These are phyloP conservation scores for Juglanconis oblonga DNA, from an alignment of 2,329 filamentous ascomycete genomes.

Conservation along the genomic window DNA sequence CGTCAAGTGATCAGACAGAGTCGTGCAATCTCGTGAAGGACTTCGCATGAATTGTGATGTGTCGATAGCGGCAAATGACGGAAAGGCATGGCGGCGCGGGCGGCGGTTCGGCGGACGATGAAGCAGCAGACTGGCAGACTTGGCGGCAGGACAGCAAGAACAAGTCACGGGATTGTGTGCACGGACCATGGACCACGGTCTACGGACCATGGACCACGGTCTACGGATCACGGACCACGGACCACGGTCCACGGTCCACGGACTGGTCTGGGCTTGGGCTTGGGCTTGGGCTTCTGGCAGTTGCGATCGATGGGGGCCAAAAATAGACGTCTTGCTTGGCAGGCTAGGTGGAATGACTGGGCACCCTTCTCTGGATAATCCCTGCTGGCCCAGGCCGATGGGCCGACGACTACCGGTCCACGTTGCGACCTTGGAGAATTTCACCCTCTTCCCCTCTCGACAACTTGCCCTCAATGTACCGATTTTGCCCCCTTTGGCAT, in stretches of 20 bases:
- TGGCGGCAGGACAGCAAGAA: neutral
- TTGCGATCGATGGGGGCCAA: neutral
- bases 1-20: constrained; percentile 5
- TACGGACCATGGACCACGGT: neutral
- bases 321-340: neutral
- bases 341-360: too few relatives aligned
- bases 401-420: neutral
- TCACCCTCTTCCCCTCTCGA: neutral
- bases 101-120: neutral
- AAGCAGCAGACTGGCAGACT: neutral
- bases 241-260: neutral
- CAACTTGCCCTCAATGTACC: neutral
- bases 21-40: neutral
- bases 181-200: neutral
- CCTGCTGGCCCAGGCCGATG: neutral
- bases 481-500: neutral
- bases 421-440: neutral
- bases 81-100: neutral
- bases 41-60: neutral
- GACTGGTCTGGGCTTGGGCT: neutral
- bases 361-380: neutral
- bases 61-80: too few relatives aligned
- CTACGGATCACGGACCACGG: neutral
- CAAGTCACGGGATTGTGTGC: neutral
- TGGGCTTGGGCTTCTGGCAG: neutral